Conservation (phyloP, 2,329 filamentous ascomycete species). For the Penicillium sp. region DNA sequence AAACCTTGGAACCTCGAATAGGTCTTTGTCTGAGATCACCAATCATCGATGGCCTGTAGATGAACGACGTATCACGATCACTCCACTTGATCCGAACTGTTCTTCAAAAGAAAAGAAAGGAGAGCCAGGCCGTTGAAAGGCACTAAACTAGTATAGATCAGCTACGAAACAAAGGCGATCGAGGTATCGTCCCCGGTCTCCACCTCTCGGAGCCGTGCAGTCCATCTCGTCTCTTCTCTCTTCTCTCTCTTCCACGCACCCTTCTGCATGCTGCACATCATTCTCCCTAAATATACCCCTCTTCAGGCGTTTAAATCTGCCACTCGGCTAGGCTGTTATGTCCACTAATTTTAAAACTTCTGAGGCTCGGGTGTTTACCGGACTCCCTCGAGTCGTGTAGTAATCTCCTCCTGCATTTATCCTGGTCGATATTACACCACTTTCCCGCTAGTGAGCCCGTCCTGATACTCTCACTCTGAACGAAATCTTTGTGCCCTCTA, state of each 20-base stretch:
- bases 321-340: conserved; percentile 12
- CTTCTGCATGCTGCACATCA: conserved; percentile 29
- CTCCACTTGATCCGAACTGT: conserved; percentile 18
- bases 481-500: conserved; percentile 12
- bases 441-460: conserved; percentile 35
- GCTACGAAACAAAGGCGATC: conserved; percentile 1
- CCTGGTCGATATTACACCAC: conserved; percentile 38
- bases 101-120: not conserved
- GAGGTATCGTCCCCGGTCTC: not conserved
- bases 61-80: conserved; percentile 18
- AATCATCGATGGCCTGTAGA: not conserved
- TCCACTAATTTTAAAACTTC: conserved; percentile 15
- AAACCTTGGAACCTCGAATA: not conserved
- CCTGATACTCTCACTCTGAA: conserved; percentile 23
- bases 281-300: conserved; percentile 6
- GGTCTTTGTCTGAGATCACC: not conserved
- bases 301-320: conserved; percentile 15
- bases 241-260: conserved; percentile 11
- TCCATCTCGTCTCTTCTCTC: not conserved
- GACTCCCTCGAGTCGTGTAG: conserved; percentile 20
- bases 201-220: not conserved
- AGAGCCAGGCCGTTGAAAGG: conserved; percentile 1
- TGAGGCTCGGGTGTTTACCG: conserved; percentile 21
- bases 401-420: conserved; percentile 34
- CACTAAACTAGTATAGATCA: conserved; percentile 7